Evolutionary conservation across 2,329 filamentous ascomycete genomes (phyloP), one percentile per base, ranked within the genome.

Genomic region (Diaporthe sp.): DNA sequence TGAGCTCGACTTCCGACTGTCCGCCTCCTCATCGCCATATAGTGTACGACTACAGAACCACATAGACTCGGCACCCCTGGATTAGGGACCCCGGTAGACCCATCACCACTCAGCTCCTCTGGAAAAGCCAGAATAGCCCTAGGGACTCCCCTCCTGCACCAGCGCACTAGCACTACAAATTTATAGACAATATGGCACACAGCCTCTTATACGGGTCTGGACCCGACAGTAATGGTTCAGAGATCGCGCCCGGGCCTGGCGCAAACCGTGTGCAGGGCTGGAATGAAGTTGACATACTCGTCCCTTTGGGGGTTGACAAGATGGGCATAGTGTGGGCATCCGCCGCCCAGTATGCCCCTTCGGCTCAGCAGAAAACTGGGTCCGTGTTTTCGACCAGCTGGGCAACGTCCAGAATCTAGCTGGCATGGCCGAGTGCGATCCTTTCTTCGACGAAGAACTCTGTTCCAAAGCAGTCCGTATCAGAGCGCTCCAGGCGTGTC

Each of bases 1-100:
- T 91, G 77, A 75, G 12, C 30, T n/a, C 56, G 10, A 9, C 44
- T 42, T 39, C 22, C 53, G 5, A 9, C 35, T 3, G n/a, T 27
- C 68, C 68, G 13, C 12, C 30, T 35, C 15, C 42, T 8, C 7
- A 19, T 25, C 12, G 7, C n/a, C 44, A 13, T 53, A 39, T 39
- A 22, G 9, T 53, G 47, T 68, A 68, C 63, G 47, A 68, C 63
- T 68, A 68, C 47, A 22, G n/a, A 53, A 35, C 44, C 30, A 53
- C 15, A 53, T 68, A 68, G 61, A 39, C 44, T 50, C 63, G 63
- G 63, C 63, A 17, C 22, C 63, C 15, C 47, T 66, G 44, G 12
- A 19, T 7, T 6, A 68, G 44, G 63, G 61, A 51, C 19, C 32
- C 47, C 50, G 32, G 42, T 19, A 56, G 51, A 73, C 25, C 32